phyloP scores from a whole-genome alignment of 2,329 filamentous ascomycete species.

The Trichoderma asperellum region DNA sequence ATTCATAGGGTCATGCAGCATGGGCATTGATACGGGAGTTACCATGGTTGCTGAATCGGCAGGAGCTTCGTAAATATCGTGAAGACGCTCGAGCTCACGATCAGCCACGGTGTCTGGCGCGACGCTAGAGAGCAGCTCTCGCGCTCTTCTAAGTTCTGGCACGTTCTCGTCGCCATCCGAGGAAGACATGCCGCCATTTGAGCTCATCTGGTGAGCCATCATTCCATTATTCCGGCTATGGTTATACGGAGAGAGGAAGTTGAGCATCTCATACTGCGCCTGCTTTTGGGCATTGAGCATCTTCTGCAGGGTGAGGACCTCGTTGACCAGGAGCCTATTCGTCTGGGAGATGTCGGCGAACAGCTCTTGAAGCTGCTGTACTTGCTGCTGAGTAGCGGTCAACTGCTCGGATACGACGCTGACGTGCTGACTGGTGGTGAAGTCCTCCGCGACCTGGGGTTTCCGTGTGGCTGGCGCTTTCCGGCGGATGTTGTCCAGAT shows the following conservation, averaged over 20 bases:
- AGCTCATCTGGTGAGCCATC: constrained; percentile 40
- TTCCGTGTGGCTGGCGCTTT: constrained; percentile 94
- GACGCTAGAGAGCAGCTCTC: constrained; percentile 59
- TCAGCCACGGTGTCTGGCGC: constrained; percentile 57
- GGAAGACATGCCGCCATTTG: constrained; percentile 44
- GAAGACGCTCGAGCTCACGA: constrained; percentile 59
- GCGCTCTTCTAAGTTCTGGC: constrained; percentile 58
- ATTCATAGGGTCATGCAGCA: constrained; percentile 59
- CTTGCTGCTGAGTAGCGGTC: constrained; percentile 87
- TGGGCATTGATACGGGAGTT: constrained; percentile 48
- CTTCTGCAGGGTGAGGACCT: constrained; percentile 64
- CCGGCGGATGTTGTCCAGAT: constrained; percentile 91
- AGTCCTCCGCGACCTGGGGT: constrained; percentile 66
- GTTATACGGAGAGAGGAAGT: constrained; percentile 56
- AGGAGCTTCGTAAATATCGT: constrained; percentile 57
- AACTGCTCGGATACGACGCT: constrained; percentile 87
- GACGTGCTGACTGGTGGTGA: constrained; percentile 83
- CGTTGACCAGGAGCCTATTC: constrained; percentile 65
- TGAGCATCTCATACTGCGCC: constrained; percentile 61
- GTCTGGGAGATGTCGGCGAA: constrained; percentile 75
- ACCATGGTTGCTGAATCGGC: constrained; percentile 55
- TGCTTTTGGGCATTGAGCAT: constrained; percentile 62
- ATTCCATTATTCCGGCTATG: constrained; percentile 47
- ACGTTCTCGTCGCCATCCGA: constrained; percentile 55
- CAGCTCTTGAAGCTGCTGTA: constrained; percentile 83